Evolutionary conservation across 352 stramenopile genomes (phyloP).

Genomic region (Phytophthora syringae): DNA sequence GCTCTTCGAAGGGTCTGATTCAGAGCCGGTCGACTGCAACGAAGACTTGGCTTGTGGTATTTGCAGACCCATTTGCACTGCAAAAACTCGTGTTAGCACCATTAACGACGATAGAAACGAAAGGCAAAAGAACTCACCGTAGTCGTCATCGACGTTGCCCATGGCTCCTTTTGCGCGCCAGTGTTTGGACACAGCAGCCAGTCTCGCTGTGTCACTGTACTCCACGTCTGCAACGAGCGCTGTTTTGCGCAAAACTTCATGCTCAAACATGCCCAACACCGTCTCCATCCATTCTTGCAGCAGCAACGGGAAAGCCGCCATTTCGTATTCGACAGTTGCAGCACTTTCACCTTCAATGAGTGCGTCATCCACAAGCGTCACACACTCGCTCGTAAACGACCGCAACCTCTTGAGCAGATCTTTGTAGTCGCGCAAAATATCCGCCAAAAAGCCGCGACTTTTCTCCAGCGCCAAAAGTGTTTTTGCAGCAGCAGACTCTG

Average conservation of each 20-base stretch:
- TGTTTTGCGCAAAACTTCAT: constrained; percentile 65
- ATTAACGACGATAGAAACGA: not conserved
- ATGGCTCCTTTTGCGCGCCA: constrained; percentile 46
- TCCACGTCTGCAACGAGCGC: constrained; percentile 57
- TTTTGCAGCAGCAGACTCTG: constrained; percentile 57
- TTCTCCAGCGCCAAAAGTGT: constrained; percentile 80
- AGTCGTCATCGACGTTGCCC: constrained; percentile 57
- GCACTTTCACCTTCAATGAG: constrained; percentile 28
- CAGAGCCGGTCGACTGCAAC: not conserved
- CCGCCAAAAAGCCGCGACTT: constrained; percentile 55
- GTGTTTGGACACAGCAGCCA: constrained; percentile 46
- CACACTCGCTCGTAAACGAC: constrained; percentile 42
- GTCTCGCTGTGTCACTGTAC: constrained; percentile 51
- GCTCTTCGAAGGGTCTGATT: constrained; percentile 26
- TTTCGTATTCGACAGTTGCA: constrained; percentile 25
- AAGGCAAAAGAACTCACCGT: constrained; percentile 43
- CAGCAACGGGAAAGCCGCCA: constrained; percentile 30
- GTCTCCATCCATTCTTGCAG: constrained; percentile 82
- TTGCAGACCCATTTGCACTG: constrained; percentile 53
- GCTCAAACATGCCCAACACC: constrained; percentile 70
- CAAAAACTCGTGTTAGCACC: not conserved
- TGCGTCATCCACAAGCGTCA: constrained; percentile 38
- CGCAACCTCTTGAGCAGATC: constrained; percentile 53
- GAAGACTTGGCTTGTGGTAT: constrained; percentile 31
- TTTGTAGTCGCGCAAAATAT: constrained; percentile 58